These are phyloP conservation scores for Hyaloscypha hepaticicola DNA, from an alignment of 495 filamentous ascomycete species.

Conservation along the genomic window DNA sequence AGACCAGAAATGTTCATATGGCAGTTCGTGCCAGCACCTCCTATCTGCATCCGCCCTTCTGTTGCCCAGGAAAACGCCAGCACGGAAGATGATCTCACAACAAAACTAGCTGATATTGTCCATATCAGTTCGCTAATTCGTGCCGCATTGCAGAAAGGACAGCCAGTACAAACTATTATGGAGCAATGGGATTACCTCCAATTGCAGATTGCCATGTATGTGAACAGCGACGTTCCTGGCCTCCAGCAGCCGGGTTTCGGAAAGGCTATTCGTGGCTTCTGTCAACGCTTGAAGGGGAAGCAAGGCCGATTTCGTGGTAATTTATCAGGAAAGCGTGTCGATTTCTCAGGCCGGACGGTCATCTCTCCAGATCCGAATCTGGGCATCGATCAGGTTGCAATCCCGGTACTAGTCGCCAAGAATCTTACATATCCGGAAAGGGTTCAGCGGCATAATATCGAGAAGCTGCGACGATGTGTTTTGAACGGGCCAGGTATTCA, in stretches of 20 bases:
- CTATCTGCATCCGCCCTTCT: constrained; percentile 89
- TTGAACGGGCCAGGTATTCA: constrained; percentile 70
- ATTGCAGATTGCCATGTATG: constrained; percentile 91
- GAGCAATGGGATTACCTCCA: constrained; percentile 98
- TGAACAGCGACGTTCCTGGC: constrained; percentile 94
- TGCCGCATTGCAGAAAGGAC: constrained; percentile 74
- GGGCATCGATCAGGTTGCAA: constrained; percentile 88
- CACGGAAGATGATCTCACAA: constrained; percentile 95
- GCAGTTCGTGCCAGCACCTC: constrained; percentile 93
- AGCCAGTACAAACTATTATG: constrained; percentile 85
- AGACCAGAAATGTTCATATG: constrained; percentile 97
- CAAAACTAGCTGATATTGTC: constrained; percentile 91
- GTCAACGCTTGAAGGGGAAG: constrained; percentile 93
- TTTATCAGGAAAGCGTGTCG: constrained; percentile 94
- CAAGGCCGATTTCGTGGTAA: constrained; percentile 97
- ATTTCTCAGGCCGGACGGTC: constrained; percentile 96
- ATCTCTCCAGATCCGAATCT: constrained; percentile 97
- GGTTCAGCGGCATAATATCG: constrained; percentile 76
- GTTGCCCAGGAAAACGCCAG: constrained; percentile 87
- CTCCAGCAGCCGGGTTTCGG: constrained; percentile 71
- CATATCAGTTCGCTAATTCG: constrained; percentile 82
- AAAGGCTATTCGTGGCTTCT: constrained; percentile 87
- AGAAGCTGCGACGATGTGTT: constrained; percentile 72
- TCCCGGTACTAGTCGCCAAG: constrained; percentile 85
- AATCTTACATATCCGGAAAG: constrained; percentile 94